phyloP scores from a whole-genome alignment of 306 rosid species.

The Mucuna pruriens region DNA sequence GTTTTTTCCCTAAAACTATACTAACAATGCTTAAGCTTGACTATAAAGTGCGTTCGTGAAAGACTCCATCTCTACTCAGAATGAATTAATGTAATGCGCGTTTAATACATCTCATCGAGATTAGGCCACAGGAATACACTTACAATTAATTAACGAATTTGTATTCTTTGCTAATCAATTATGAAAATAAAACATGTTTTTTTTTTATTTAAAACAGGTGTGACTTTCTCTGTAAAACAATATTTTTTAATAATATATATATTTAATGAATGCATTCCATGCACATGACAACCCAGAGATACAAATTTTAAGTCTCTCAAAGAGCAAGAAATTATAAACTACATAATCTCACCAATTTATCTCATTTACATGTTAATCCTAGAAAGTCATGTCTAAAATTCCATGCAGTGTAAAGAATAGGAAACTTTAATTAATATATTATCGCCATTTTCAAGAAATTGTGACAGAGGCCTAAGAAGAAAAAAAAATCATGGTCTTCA shows the following conservation, averaged over 20 bases:
- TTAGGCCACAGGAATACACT: neutral
- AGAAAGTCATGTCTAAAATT: neutral
- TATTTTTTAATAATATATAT: no score
- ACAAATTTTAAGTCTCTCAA: neutral
- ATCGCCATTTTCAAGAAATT: neutral
- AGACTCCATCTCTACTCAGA: neutral
- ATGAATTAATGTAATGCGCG: neutral
- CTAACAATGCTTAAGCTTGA: neutral
- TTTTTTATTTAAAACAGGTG: neutral
- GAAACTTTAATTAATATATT: neutral
- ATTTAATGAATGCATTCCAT: neutral
- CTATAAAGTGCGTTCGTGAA: neutral
- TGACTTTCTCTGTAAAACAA: neutral
- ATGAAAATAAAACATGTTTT: neutral
- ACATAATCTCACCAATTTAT: neutral
- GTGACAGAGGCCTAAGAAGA: neutral
- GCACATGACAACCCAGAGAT: neutral
- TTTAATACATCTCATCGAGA: neutral
- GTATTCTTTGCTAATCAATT: neutral
- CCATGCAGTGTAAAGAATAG: neutral
- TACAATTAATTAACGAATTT: neutral
- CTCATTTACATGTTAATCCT: neutral
- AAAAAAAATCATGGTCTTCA: no score
- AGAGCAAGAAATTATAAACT: neutral
- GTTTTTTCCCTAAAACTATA: no score